Conservation (phyloP, 129 eudicot genomes). For the Silybum marianum region DNA sequence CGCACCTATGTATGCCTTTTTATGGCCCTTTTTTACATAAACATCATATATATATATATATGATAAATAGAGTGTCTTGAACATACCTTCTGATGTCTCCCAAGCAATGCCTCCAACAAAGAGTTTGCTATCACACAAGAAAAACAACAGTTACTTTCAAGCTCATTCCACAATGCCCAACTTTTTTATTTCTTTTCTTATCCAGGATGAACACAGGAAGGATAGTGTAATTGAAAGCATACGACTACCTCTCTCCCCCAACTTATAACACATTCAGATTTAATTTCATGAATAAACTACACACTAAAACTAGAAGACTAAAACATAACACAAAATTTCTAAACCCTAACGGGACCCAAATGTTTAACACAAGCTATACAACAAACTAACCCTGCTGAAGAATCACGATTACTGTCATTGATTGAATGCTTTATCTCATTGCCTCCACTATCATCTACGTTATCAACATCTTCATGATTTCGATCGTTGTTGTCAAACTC, state of each 20-base stretch:
- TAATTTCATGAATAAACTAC: conserved; percentile 20
- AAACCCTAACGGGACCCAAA: conserved; percentile 33
- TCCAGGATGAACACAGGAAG: conserved; percentile 4
- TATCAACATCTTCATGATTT: conserved; percentile 49
- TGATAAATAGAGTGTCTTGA: background rate
- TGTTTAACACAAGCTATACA: conserved; percentile 49
- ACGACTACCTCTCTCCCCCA: conserved; percentile 34
- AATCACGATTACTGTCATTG: conserved; percentile 56
- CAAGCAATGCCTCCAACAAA: conserved; percentile 98
- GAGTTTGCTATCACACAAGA: conserved; percentile 82
- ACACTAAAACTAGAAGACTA: conserved; percentile 31
- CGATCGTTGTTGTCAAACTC: conserved; percentile 37
- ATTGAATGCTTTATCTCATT: conserved; percentile 53
- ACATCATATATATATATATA: background rate
- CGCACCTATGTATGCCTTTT: no score
- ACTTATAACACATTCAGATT: conserved; percentile 13
- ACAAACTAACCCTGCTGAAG: conserved; percentile 94
- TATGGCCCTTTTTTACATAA: background rate
- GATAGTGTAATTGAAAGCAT: conserved; percentile 10
- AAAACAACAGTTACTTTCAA: conserved; percentile 58
- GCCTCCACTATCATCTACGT: conserved; percentile 48
- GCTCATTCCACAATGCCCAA: conserved; percentile 36
- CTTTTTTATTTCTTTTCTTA: conserved; percentile 1
- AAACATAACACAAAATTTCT: conserved; percentile 22
- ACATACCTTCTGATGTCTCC: conserved; percentile 90